Evolutionary conservation across 2,329 filamentous ascomycete genomes (phyloP).

Genomic region (Monilinia polystroma): DNA sequence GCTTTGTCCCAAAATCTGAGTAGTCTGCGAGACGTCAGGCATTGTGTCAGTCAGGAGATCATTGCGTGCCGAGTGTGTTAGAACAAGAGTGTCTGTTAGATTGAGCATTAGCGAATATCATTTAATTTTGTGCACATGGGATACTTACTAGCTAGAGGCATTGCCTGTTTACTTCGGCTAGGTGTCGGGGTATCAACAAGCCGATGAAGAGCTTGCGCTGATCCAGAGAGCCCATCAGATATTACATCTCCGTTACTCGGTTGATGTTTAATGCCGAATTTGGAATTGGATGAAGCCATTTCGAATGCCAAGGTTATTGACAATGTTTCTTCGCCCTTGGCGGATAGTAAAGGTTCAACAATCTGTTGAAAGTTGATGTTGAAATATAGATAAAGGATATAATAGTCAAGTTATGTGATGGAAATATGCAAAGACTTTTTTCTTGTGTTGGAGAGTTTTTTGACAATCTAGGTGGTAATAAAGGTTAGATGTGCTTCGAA

Average conservation of each 20-base stretch:
- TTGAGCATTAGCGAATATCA: not conserved
- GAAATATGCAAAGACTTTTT: not conserved
- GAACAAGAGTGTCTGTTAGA: not conserved
- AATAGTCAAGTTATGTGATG: not conserved
- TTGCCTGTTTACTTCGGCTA: not conserved
- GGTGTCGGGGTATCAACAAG: not conserved
- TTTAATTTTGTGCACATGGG: not conserved
- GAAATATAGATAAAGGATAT: not conserved
- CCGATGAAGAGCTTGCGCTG: not conserved
- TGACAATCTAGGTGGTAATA: not conserved
- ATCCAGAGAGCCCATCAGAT: not conserved
- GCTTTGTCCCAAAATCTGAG: not conserved
- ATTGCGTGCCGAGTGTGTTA: not conserved
- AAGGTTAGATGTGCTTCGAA: not conserved
- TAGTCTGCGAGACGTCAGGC: not conserved
- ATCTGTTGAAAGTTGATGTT: not conserved
- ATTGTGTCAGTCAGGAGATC: not conserved
- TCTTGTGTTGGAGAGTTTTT: not conserved
- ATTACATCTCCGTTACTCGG: not conserved
- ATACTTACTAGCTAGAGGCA: not conserved
- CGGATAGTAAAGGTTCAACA: no score
- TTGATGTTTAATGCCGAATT: fast-evolving
- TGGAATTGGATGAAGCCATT: no score
- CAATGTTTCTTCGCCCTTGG: not conserved
- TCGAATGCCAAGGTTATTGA: not conserved